These are phyloP conservation scores for Neodidymelliopsis sp. DNA, from an alignment of 2,329 filamentous ascomycete genomes.

Conservation along the genomic window DNA sequence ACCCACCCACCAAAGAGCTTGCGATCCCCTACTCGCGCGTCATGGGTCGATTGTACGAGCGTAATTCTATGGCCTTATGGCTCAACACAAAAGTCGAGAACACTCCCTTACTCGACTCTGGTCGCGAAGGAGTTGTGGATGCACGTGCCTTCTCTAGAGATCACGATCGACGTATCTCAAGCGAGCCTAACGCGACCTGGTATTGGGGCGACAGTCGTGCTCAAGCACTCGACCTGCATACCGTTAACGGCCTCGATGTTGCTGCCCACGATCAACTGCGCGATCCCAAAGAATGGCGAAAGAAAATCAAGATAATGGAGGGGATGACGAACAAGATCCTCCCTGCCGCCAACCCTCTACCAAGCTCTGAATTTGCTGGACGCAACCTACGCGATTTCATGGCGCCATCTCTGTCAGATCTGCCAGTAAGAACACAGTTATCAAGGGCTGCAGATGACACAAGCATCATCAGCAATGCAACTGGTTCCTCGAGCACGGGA, in stretches of 20 bases:
- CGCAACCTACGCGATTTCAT: slow-evolving; percentile 27
- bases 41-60: slow-evolving; percentile 63
- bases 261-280: slow-evolving; percentile 55
- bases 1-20: slow-evolving; percentile 51
- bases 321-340: slow-evolving; percentile 25
- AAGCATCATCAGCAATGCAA: not conserved
- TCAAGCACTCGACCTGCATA: slow-evolving; percentile 63
- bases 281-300: slow-evolving; percentile 56
- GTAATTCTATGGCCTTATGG: slow-evolving; percentile 56
- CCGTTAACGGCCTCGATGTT: slow-evolving; percentile 62
- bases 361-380: not conserved
- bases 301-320: slow-evolving; percentile 55
- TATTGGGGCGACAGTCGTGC: slow-evolving; percentile 65
- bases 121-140: slow-evolving; percentile 56
- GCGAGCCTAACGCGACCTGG: slow-evolving; percentile 54
- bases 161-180: slow-evolving; percentile 58
- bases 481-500: not conserved
- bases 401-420: slow-evolving; percentile 19
- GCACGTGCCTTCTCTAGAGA: slow-evolving; percentile 57
- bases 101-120: slow-evolving; percentile 48
- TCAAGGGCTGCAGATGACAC: not conserved
- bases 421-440: slow-evolving; percentile 10
- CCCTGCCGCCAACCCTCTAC: not conserved
- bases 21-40: slow-evolving; percentile 60
- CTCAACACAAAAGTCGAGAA: slow-evolving; percentile 40